Evolutionary conservation across 106 monocot genomes (phyloP).

Genomic region (Triglochin maritima): DNA sequence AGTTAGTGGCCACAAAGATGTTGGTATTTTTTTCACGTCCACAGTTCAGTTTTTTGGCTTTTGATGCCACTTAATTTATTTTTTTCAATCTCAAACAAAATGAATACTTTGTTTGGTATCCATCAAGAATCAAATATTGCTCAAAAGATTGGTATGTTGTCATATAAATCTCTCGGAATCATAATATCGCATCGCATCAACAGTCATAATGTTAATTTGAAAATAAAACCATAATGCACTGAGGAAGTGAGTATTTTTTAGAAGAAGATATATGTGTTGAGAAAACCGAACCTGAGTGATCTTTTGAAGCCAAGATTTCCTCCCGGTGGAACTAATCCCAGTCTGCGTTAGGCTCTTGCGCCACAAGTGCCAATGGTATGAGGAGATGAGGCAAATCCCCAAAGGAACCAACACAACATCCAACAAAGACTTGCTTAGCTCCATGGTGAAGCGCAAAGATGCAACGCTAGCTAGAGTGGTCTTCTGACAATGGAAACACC

Average conservation of each 20-base stretch:
- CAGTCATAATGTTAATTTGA: not conserved
- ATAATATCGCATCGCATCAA: not conserved
- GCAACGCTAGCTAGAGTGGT: too few relatives aligned
- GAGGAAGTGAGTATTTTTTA: not conserved
- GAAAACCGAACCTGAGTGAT: conserved; percentile 22
- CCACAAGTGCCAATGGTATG: conserved; percentile 42
- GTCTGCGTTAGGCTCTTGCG: conserved; percentile 9
- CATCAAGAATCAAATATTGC: too few relatives aligned
- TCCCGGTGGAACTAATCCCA: conserved; percentile 4
- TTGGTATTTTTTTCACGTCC: too few relatives aligned
- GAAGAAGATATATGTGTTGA: not conserved
- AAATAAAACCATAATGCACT: not conserved
- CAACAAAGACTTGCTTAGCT: not conserved
- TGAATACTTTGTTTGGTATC: too few relatives aligned
- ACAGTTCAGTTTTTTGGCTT: too few relatives aligned
- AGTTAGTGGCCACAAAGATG: too few relatives aligned
- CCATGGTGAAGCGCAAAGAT: not conserved
- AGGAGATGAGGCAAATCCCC: conserved; percentile 26
- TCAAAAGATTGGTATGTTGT: not conserved
- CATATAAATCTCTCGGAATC: not conserved
- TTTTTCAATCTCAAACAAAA: not conserved
- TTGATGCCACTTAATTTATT: too few relatives aligned
- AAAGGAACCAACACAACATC: conserved; percentile 3
- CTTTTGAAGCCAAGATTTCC: conserved; percentile 21
- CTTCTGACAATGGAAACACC: too few relatives aligned